Conservation (phyloP, 345 rosid species). For the Lepidium aucheri region DNA sequence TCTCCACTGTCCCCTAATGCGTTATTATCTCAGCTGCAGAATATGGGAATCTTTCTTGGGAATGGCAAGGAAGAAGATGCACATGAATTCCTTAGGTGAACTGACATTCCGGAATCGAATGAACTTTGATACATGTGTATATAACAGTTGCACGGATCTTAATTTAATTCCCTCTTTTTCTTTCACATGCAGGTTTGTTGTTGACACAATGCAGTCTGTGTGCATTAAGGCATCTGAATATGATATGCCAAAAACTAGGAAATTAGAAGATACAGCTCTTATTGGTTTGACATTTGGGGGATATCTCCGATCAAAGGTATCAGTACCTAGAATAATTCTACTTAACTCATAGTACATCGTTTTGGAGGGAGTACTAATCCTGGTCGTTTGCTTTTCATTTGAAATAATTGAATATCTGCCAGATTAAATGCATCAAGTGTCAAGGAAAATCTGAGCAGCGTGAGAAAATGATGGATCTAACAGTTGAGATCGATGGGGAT, state of each 20-base stretch:
- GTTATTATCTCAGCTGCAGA: conserved; percentile 62
- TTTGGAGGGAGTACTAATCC: conserved; percentile 4
- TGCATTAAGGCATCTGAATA: conserved; percentile 59
- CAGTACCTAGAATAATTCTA: not conserved
- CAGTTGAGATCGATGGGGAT: conserved; percentile 94
- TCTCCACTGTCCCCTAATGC: conserved; percentile 64
- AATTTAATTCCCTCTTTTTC: not conserved
- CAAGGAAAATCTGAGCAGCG: conserved; percentile 68
- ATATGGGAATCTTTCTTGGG: conserved; percentile 66
- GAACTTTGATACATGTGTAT: not conserved
- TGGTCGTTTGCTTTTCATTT: not conserved
- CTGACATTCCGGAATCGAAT: not conserved
- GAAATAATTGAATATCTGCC: conserved; percentile 3
- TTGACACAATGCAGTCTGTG: conserved; percentile 90
- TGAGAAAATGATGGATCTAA: conserved; percentile 97
- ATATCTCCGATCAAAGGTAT: conserved; percentile 90
- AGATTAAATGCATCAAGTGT: conserved; percentile 93
- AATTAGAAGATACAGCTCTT: conserved; percentile 69
- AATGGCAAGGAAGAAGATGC: conserved; percentile 97
- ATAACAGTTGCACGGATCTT: not conserved
- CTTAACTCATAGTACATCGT: not conserved
- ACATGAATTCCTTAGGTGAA: conserved; percentile 92
- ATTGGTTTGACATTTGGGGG: conserved; percentile 94
- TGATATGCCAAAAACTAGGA: conserved; percentile 31
- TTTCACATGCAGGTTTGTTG: conserved; percentile 53